Evolutionary conservation across 306 rosid genomes (phyloP), one percentile per base, ranked within the genome.

Genomic region (Albizia julibrissin): DNA sequence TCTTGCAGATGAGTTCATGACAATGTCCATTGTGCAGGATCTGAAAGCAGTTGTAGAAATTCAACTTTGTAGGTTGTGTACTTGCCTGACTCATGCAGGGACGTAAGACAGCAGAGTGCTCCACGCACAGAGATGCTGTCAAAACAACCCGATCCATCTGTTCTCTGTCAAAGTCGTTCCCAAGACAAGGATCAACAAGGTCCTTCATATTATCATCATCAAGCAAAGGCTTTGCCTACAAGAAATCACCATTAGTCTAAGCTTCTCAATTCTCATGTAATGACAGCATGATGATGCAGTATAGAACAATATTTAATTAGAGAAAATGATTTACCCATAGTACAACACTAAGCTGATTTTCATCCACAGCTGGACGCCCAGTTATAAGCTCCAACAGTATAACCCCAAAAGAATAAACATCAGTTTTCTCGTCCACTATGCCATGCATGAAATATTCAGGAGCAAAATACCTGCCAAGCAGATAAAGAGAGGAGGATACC

Each of bases 401-500:
- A 84, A 95, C 96, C 37, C 98, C 98, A 44, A 89, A 95, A 10
- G 98, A 87, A 78, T 87, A 93, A 71, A 95, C 94, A 83, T 95
- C 98, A 11, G 94, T 95, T 88, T 95, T 95, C 88, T 95, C 99
- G 26, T 95, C 96, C 24, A 95, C 99, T 77, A 90, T 86, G 76
- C 99, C 99, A 61, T 93, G 96, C 98, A 91, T 93, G 91, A 86
- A 89, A 84, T 95, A 95, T 76, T 95, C 99, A 10, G 98, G 99
- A 80, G 99, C 98, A 77, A 95, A 92, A 84, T 95, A 95, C 79
- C 99, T 95, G 89, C 61, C 87, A 76, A 82, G 64, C 47, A 66
- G 68, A 79, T 69, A 49, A 75, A 43, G 43, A 73, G 56, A n/a
- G 26, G 46, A 67, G 62, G 37, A 68, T 71, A 68, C 69, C 37